Evolutionary conservation across 176 grass and related monocot genomes (phyloP).

Genomic region (Avena sativa): DNA sequence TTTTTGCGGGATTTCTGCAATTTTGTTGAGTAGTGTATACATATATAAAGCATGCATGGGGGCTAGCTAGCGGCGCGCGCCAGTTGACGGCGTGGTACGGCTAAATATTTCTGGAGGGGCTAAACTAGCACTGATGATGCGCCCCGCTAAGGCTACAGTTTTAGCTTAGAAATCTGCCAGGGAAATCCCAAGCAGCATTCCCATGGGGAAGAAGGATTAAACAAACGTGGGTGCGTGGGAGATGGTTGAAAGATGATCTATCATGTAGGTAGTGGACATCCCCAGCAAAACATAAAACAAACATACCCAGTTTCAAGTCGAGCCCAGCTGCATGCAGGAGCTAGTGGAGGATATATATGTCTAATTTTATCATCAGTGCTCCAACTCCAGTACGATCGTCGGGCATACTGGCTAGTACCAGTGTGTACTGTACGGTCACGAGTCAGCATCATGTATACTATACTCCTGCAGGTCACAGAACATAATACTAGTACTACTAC

Average conservation of each 20-base stretch:
- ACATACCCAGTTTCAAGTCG: constrained; percentile 29
- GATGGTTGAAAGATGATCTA: constrained; percentile 37
- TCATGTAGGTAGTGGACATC: constrained; percentile 43
- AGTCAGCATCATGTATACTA: constrained; percentile 14
- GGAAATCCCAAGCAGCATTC: constrained; percentile 50
- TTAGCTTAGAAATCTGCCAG: constrained; percentile 46
- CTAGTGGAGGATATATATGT: background rate
- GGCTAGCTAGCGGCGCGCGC: constrained; percentile 36
- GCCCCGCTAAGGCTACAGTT: constrained; percentile 55
- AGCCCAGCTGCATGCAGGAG: constrained; percentile 18
- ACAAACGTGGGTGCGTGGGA: constrained; percentile 37
- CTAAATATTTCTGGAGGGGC: constrained; percentile 36
- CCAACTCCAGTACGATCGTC: constrained; percentile 5
- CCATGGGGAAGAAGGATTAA: constrained; percentile 43
- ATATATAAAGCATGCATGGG: background rate
- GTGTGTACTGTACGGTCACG: background rate
- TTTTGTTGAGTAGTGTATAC: no score
- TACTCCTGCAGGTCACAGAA: background rate
- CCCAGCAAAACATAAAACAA: constrained; percentile 41
- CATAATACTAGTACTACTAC: background rate
- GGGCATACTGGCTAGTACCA: background rate
- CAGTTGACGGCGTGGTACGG: constrained; percentile 50
- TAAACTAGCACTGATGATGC: constrained; percentile 46
- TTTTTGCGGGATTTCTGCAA: constrained; percentile 7
- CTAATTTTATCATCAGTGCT: constrained; percentile 34